phyloP scores from a whole-genome alignment of 495 filamentous ascomycete genomes.

The Bathelium albidoporum region DNA sequence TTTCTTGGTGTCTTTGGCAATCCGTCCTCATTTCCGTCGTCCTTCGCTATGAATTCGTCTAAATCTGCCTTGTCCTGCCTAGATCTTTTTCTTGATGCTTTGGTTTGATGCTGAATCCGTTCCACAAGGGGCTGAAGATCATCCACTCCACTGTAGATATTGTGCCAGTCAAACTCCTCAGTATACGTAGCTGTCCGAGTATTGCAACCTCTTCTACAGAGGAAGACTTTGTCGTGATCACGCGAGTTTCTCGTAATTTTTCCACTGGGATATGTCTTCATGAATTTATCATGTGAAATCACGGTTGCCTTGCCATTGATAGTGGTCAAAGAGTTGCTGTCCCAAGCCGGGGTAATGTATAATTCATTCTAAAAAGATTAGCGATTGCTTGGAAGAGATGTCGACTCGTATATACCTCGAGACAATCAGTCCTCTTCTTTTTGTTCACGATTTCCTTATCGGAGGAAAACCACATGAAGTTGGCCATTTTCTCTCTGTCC shows the following conservation, averaged over 20 bases:
- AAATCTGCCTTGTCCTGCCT: slow-evolving; percentile 32
- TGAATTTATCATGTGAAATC: slow-evolving; percentile 59
- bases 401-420: slow-evolving; percentile 41
- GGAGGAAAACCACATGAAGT: slow-evolving; percentile 68
- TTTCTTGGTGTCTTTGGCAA: slow-evolving; percentile 50
- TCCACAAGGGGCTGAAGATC: slow-evolving; percentile 54
- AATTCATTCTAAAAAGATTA: slow-evolving; percentile 58
- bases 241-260: slow-evolving; percentile 60
- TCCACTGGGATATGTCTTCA: slow-evolving; percentile 60
- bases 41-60: slow-evolving; percentile 37
- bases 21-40: slow-evolving; percentile 37
- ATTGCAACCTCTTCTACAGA: slow-evolving; percentile 84
- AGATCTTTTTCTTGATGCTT: slow-evolving; percentile 49
- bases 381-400: neutral
- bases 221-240: slow-evolving; percentile 78
- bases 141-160: slow-evolving; percentile 56
- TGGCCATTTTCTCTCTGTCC: slow-evolving; percentile 21
- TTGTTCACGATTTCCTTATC: slow-evolving; percentile 76
- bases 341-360: slow-evolving; percentile 77
- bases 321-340: slow-evolving; percentile 73
- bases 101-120: slow-evolving; percentile 59
- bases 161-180: slow-evolving; percentile 84
- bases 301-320: slow-evolving; percentile 83
- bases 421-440: slow-evolving; percentile 72
- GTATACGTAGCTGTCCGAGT: slow-evolving; percentile 83